Base-by-base conservation (phyloP, 306 rosid genomes). In the Ammopiptanthus mongolicus region DNA sequence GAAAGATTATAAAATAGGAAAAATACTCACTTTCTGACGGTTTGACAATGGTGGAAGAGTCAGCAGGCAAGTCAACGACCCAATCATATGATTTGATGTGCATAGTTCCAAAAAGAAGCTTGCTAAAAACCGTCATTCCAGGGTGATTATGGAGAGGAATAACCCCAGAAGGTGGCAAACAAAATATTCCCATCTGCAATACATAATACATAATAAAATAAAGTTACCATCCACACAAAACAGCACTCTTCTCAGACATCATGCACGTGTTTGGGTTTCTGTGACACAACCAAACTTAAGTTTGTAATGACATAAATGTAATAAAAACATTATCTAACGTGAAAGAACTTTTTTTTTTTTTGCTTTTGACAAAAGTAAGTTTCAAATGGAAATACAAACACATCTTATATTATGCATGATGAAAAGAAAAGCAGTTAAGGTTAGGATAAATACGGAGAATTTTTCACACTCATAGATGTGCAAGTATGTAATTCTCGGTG, bases 141-240 rank as follows among this genome's bases (percentile, higher is more conserved):
- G 99, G 99, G 74, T 95, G 99, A 69, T 95, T 95, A 70, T 95
- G 99, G 52, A 95, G 97, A 23, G 99, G 99, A 62, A 95, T 74
- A 60, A 92, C 91, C 33, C 97, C 97, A 7, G 91, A 88, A n/a
- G 98, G 97, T 19, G 99, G 99, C 84, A 95, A 78, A 84, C 97
- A 95, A 77, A 92, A 95, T 77, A 95, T 88, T 39, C 98, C 97
- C 88, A 95, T 92, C 99, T 95, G 87, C 78, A 70, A 33, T 13
- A 42, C 44, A 48, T 15, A 70, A 33, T 13, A 42, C 44, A 48
- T 15, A 41, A 65, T 14, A 34, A n/a, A 28, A 53, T 6, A 68
- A 59, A 58, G 66, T 59, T 37, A 71, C 46, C 46, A 67, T 47
- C 19, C 42, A 61, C 17, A 48, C n/a, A 62, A 60, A 59, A 29